A percentile compares a stretch with the other conserved stretches of the same genome.
Conservation (phyloP, 2,329 filamentous ascomycete species). For the Fusarium kyushuense region DNA sequence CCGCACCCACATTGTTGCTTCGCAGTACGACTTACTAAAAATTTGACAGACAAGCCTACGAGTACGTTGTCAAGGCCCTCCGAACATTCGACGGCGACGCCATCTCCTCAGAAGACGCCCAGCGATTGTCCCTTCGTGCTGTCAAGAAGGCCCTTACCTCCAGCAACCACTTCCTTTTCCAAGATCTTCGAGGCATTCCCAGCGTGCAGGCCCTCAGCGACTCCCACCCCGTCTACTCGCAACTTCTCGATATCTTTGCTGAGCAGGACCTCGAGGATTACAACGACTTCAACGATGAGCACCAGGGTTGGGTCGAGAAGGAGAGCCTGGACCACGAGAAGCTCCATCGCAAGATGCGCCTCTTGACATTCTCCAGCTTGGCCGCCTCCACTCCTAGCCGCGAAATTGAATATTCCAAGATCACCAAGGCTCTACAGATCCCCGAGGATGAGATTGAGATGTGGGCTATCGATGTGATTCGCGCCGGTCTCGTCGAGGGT, state of each 20-base stretch:
- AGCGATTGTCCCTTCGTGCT: constrained; percentile 69
- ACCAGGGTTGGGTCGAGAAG: constrained; percentile 85
- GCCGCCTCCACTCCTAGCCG: constrained; percentile 86
- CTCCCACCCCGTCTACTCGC: constrained; percentile 85
- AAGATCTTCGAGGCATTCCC: constrained; percentile 83
- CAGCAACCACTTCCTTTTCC: constrained; percentile 74
- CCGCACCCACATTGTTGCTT: not conserved
- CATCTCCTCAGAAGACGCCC: constrained; percentile 69
- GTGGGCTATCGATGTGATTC: constrained; percentile 99
- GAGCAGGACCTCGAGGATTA: constrained; percentile 95
- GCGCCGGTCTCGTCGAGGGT: constrained; percentile 93
- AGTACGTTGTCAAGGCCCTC: constrained; percentile 73
- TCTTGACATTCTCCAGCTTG: constrained; percentile 91
- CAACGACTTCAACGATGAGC: constrained; percentile 93
- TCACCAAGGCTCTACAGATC: constrained; percentile 87
- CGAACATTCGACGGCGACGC: constrained; percentile 70
- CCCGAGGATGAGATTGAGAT: constrained; percentile 88
- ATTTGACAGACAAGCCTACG: constrained; percentile 68
- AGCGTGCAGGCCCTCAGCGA: constrained; percentile 88
- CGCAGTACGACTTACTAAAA: constrained; percentile 32
- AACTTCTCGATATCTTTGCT: constrained; percentile 95
- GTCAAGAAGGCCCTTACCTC: constrained; percentile 66
- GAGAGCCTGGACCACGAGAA: constrained; percentile 77
- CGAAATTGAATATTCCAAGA: constrained; percentile 88
- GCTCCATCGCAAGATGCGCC: constrained; percentile 94